Percentiles rank a stretch among this genome's conserved stretches.
phyloP scores from a whole-genome alignment of 2,329 filamentous ascomycete genomes.

The Apiospora marii region DNA sequence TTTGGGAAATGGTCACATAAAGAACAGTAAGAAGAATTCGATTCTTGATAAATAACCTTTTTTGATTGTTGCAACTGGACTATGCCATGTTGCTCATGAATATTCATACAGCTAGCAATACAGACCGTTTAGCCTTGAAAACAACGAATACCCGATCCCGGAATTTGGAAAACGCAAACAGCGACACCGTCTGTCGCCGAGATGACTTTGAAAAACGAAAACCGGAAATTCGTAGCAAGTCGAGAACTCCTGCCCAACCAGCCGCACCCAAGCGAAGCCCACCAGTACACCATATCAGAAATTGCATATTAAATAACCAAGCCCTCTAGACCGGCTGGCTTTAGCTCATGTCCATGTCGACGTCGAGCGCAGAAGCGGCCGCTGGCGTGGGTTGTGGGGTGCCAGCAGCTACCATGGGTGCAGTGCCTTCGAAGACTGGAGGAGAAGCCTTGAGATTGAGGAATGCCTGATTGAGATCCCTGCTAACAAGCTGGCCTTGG shows the following conservation, averaged over 20 bases:
- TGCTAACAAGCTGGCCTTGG: conserved; percentile 69
- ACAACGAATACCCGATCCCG: not conserved
- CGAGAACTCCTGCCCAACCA: conserved; percentile 26
- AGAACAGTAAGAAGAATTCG: not conserved
- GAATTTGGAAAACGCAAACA: conserved; percentile 7
- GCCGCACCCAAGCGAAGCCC: conserved; percentile 24
- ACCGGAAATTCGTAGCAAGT: conserved; percentile 21
- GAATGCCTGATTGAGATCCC: conserved; percentile 60
- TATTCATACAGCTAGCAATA: conserved; percentile 27
- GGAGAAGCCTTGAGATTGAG: conserved; percentile 64
- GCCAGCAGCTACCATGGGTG: conserved; percentile 57
- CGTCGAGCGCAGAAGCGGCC: conserved; percentile 36
- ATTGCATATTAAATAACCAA: conserved; percentile 16
- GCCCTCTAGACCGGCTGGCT: not conserved
- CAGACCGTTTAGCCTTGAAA: conserved; percentile 18
- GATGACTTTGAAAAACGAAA: conserved; percentile 10
- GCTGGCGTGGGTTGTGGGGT: conserved; percentile 46
- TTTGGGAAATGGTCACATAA: not conserved
- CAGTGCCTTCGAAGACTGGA: conserved; percentile 63
- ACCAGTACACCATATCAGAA: conserved; percentile 23
- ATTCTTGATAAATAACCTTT: not conserved
- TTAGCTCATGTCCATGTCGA: conserved; percentile 55
- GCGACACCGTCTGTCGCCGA: conserved; percentile 1
- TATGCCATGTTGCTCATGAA: not conserved
- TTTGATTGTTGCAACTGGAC: not conserved